A percentile compares a stretch with the other conserved stretches of the same genome.
Conservation (phyloP, 495 filamentous ascomycete genomes). For the Penicillium pancosmium region DNA sequence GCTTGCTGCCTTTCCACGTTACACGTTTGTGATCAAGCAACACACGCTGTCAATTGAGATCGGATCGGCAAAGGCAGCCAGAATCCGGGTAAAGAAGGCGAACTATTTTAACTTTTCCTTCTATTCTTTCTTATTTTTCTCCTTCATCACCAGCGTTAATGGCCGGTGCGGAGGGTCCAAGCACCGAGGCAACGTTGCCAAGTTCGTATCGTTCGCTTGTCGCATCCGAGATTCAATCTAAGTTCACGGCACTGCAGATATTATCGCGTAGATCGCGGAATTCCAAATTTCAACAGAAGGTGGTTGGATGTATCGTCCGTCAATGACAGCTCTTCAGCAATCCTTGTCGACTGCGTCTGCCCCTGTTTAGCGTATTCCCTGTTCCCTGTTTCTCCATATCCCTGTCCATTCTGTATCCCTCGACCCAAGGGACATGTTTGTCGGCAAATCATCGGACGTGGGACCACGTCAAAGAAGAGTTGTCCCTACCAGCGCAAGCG, state of each 20-base stretch:
- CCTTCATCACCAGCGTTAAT: not conserved
- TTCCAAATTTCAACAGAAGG: not conserved
- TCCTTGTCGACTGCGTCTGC: not conserved
- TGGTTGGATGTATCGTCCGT: not conserved
- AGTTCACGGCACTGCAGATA: slow-evolving; percentile 3
- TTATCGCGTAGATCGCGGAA: slow-evolving; percentile 6
- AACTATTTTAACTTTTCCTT: slow-evolving; percentile 5
- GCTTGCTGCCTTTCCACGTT: not conserved
- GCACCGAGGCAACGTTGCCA: slow-evolving; percentile 24
- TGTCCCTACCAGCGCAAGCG: not conserved
- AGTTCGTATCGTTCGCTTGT: slow-evolving; percentile 10
- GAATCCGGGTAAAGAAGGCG: slow-evolving; percentile 9
- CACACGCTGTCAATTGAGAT: slow-evolving; percentile 9
- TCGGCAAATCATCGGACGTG: not conserved
- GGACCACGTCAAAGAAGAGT: not conserved
- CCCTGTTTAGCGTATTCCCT: not conserved
- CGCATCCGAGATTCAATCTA: slow-evolving; percentile 1
- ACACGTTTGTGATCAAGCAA: not conserved
- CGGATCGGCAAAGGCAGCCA: slow-evolving; percentile 23
- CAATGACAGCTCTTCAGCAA: not conserved
- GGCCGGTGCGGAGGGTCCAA: slow-evolving; percentile 15
- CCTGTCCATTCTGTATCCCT: not conserved
- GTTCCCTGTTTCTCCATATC: not conserved
- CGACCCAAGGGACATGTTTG: not conserved
- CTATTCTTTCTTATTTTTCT: not conserved